Evolutionary conservation across 257 asterid species (phyloP), one percentile per base, ranked within the genome.

Genomic region (Lycium barbarum): DNA sequence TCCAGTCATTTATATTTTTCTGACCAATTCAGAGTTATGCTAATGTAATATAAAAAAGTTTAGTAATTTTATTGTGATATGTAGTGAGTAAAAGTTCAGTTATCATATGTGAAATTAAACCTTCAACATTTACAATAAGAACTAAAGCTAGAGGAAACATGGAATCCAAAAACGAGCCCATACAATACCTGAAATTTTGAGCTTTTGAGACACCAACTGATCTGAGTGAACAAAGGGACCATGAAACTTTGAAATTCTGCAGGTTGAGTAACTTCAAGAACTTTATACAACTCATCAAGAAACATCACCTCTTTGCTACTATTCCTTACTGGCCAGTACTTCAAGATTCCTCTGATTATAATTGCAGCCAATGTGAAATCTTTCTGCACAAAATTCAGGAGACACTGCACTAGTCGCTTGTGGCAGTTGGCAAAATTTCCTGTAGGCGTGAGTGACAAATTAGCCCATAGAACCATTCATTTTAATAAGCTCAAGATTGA

Each of bases 261-360:
- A 58, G 80, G 84, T 53, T 84, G 86, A 18, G 90, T 86, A 3
- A 86, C 88, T 82, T 88, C 89, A 72, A 88, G 79, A 40, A 86
- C 87, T 84, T 84, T 87, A 86, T 88, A 88, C 88, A 88, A 88
- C 68, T 88, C 90, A 80, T 87, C 86, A 65, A 88, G 85, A 76
- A 88, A 88, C 84, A 86, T 83, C 6, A 88, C 87, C 85, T 86
- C 90, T 76, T 88, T 86, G 51, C 86, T 72, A 84, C 84, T 84
- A 82, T 88, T 88, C 82, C 84, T 86, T 12, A 84, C 47, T 6
- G 90, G 90, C 89, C 90, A 86, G 76, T 88, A 88, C 89, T 84
- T 88, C 78, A 88, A 73, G 65, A 86, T 84, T 36, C 90, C 89
- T 43, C 84, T 85, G 47, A 88, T 86, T 26, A 88, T 86, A 20